These are phyloP conservation scores for Salix exigua DNA, from an alignment of 345 rosid species.

Conservation along the genomic window DNA sequence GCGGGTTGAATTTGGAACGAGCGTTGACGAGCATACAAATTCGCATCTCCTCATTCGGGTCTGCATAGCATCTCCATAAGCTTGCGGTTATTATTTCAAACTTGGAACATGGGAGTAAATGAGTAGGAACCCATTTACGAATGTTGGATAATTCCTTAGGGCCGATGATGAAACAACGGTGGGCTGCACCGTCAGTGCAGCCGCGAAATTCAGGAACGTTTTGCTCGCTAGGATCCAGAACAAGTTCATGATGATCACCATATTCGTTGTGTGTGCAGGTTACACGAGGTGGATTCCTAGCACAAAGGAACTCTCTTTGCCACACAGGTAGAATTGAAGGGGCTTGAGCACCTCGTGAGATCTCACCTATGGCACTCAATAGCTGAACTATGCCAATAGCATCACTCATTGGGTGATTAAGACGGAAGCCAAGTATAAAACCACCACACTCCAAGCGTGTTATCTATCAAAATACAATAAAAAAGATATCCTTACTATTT, in stretches of 20 bases:
- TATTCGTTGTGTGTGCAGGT: constrained; percentile 15
- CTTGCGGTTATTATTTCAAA: constrained; percentile 22
- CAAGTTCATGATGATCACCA: neutral
- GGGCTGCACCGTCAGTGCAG: neutral
- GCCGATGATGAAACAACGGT: constrained; percentile 12
- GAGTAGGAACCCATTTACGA: neutral
- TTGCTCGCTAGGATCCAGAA: constrained; percentile 1
- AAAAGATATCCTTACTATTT: no score
- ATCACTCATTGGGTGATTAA: constrained; percentile 19
- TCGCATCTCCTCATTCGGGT: constrained; percentile 11
- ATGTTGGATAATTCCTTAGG: constrained; percentile 2
- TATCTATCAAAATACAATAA: neutral
- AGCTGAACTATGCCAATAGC: constrained; percentile 9
- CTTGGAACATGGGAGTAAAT: constrained; percentile 3
- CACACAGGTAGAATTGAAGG: constrained; percentile 15
- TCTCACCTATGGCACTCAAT: constrained; percentile 11
- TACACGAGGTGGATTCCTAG: constrained; percentile 11
- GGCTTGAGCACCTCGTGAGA: constrained; percentile 2
- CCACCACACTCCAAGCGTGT: constrained; percentile 22
- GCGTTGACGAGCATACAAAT: constrained; percentile 1
- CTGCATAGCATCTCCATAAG: constrained; percentile 28
- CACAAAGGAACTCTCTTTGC: constrained; percentile 17
- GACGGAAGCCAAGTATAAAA: constrained; percentile 15
- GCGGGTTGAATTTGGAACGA: neutral
- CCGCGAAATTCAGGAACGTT: neutral